Evolutionary conservation across 495 filamentous ascomycete genomes (phyloP), one percentile per base, ranked within the genome.

Genomic region (Trichoderma virens): DNA sequence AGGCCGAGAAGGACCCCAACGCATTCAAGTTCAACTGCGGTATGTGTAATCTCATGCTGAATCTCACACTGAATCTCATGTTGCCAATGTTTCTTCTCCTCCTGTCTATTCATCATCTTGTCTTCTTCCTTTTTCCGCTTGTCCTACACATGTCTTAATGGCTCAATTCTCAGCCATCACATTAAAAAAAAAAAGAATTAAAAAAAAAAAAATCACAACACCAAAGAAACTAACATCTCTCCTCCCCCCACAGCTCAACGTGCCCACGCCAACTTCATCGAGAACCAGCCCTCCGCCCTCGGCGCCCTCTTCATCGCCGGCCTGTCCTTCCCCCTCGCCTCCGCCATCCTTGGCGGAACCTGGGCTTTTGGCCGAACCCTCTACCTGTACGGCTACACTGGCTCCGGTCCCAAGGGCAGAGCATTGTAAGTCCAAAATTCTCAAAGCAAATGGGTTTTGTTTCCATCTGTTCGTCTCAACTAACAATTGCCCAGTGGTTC

Each of bases 211-310:
- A n/a, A n/a, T n/a, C n/a, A n/a, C n/a, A n/a, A n/a, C n/a, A n/a
- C n/a, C n/a, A n/a, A n/a, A n/a, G n/a, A n/a, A n/a, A n/a, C n/a
- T n/a, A n/a, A n/a, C n/a, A n/a, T n/a, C n/a, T n/a, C n/a, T n/a
- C n/a, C n/a, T n/a, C 43, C 8, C 38, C 20, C 9, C 11, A 54
- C 61, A 76, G 86, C 87, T 45, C 89, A 92, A 73, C 84, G 89
- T 62, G 85, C 88, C 5, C 89, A 92, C 77, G 70, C 75, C 66
- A 90, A 90, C 75, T 90, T 83, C 74, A 78, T 84, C 60, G 89
- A 92, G 74, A 88, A 88, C 71, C 72, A 84, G 20, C 69, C 84
- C 5, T 78, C 85, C 31, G 79, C 86, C 76, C 71, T 90, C 38
- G 79, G 76, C 45, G 79, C 77, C 34, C 74, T 90, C 23, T 73